A percentile compares a stretch with the other conserved stretches of the same genome.
Evolutionary conservation across 371 early-diverging fungal genomes (phyloP).

Genomic region (Chytridium lagenaria): DNA sequence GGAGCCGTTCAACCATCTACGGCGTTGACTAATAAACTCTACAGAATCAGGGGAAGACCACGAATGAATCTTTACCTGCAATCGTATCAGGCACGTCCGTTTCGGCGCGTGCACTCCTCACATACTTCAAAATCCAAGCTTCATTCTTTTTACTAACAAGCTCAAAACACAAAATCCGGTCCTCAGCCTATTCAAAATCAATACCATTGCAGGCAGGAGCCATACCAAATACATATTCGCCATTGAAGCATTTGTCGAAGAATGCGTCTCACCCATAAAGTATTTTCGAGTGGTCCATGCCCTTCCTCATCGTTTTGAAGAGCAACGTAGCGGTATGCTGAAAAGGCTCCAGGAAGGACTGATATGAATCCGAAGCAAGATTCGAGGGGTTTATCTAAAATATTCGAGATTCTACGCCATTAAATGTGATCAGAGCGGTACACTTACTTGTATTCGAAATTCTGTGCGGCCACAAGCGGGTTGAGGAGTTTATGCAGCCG

Average conservation of each 20-base stretch:
- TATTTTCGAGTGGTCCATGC: constrained; percentile 82
- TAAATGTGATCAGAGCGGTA: no score
- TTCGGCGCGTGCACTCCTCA: constrained; percentile 68
- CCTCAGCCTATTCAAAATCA: constrained; percentile 69
- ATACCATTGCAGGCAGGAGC: background rate
- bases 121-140: constrained; percentile 73
- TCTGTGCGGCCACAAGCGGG: constrained; percentile 77
- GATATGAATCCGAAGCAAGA: constrained; percentile 98
- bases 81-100: constrained; percentile 81
- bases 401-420: constrained; percentile 84
- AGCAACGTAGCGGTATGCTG: constrained; percentile 91
- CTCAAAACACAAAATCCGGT: constrained; percentile 91
- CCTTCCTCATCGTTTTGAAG: constrained; percentile 60
- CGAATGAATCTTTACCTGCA: background rate
- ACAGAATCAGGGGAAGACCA: constrained; percentile 50
- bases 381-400: constrained; percentile 96
- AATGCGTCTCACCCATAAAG: constrained; percentile 86
- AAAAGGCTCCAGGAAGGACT: constrained; percentile 95
- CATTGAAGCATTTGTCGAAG: constrained; percentile 62
- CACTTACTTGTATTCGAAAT: constrained; percentile 86
- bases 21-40: constrained; percentile 90
- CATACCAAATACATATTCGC: constrained; percentile 70
- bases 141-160: constrained; percentile 77
- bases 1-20: constrained; percentile 95
- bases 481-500: constrained; percentile 55